phyloP scores from a whole-genome alignment of 768 basidiomycete genomes.

The Chalciporus sphaerocephalus region DNA sequence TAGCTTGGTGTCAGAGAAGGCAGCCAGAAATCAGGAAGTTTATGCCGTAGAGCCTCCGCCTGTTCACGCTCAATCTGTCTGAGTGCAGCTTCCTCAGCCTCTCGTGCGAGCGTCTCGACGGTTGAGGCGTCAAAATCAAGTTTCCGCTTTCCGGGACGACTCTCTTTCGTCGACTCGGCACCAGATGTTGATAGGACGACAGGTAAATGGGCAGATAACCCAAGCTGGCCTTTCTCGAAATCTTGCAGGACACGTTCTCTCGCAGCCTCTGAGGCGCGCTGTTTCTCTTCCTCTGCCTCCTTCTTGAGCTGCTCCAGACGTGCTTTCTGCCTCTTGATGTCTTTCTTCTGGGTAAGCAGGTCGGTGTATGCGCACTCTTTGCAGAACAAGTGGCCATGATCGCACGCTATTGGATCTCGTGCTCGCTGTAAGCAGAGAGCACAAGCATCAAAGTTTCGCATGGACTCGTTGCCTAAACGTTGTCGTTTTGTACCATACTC shows the following conservation, averaged over 20 bases:
- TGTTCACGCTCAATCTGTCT: constrained; percentile 80
- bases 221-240: constrained; percentile 84
- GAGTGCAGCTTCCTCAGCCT: constrained; percentile 87
- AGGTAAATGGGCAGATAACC: constrained; percentile 47
- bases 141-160: constrained; percentile 73
- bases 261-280: constrained; percentile 65
- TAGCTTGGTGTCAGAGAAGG: constrained; percentile 88
- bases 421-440: constrained; percentile 82
- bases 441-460: constrained; percentile 90
- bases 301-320: constrained; percentile 67
- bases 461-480: constrained; percentile 76
- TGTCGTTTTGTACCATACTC: constrained; percentile 76
- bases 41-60: constrained; percentile 76
- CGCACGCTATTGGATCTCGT: constrained; percentile 77
- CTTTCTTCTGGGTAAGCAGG: constrained; percentile 84
- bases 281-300: constrained; percentile 78
- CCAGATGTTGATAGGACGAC: constrained; percentile 37
- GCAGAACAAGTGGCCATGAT: constrained; percentile 90
- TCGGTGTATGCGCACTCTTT: constrained; percentile 91
- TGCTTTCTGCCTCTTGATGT: constrained; percentile 87
- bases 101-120: constrained; percentile 65
- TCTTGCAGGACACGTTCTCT: constrained; percentile 85
- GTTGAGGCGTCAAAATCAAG: constrained; percentile 75
- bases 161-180: constrained; percentile 32
- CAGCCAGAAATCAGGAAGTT: constrained; percentile 97